Conservation (phyloP, 1,139 yeast species). For the Saccharomyces hybrid region DNA sequence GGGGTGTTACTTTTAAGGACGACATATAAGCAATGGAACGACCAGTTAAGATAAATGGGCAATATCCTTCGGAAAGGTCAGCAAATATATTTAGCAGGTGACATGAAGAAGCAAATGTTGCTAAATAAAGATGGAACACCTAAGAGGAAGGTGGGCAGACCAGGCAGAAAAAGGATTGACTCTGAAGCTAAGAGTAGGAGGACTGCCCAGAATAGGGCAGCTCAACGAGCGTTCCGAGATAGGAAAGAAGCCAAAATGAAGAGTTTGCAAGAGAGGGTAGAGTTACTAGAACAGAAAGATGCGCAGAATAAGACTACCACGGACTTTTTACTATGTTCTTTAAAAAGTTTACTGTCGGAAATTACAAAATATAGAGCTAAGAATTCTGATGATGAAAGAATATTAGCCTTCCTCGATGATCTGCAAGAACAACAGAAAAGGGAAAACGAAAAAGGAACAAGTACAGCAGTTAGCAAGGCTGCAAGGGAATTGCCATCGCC, state of each 20-base stretch:
- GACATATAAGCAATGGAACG: neutral
- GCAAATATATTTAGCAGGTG: neutral
- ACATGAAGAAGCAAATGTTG: neutral
- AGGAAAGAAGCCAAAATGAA: slow-evolving; percentile 83
- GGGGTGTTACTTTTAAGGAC: neutral
- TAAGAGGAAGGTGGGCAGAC: slow-evolving; percentile 35
- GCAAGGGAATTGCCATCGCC: neutral
- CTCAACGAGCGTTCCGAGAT: slow-evolving; percentile 94
- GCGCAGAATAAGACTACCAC: slow-evolving; percentile 58
- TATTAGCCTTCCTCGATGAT: neutral
- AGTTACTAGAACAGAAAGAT: slow-evolving; percentile 61
- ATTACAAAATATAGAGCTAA: slow-evolving; percentile 53
- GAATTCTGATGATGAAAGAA: slow-evolving; percentile 9
- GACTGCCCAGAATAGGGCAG: slow-evolving; percentile 95
- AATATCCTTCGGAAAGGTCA: neutral
- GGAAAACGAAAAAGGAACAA: neutral
- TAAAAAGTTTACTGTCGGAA: slow-evolving; percentile 64
- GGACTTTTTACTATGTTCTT: slow-evolving; percentile 68
- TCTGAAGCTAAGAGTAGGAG: slow-evolving; percentile 79
- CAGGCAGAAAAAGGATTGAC: slow-evolving; percentile 70
- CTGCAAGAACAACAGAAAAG: neutral
- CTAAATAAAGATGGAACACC: neutral
- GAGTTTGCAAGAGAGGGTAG: slow-evolving; percentile 76
- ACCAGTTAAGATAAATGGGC: neutral
- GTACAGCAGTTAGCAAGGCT: neutral